These are phyloP conservation scores for Xerocomus minutiporus DNA, from an alignment of 1,284 basidiomycete genomes.

Conservation along the genomic window DNA sequence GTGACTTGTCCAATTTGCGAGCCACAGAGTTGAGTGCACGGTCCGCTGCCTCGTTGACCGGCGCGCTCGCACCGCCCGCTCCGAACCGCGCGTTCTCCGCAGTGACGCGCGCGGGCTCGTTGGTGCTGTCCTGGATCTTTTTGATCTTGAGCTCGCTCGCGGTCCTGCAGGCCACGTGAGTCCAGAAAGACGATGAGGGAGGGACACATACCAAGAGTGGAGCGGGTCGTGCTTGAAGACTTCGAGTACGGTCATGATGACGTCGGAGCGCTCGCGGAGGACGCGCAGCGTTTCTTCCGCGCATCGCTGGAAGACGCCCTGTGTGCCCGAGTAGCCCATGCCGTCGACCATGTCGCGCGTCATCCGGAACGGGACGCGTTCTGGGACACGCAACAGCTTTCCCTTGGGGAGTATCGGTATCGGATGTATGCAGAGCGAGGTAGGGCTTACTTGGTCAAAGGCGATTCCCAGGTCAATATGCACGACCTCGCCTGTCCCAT, in stretches of 20 bases:
- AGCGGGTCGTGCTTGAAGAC: conserved; percentile 97
- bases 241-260: conserved; percentile 92
- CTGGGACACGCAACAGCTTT: conserved; percentile 76
- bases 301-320: conserved; percentile 93
- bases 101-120: conserved; percentile 18
- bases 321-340: conserved; percentile 84
- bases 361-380: conserved; percentile 91
- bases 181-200: neutral
- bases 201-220: conserved; percentile 70
- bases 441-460: conserved; percentile 77
- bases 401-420: conserved; percentile 49
- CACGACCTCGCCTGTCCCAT: conserved; percentile 78
- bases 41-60: conserved; percentile 84
- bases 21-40: conserved; percentile 78
- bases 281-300: conserved; percentile 93
- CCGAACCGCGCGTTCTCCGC: conserved; percentile 26
- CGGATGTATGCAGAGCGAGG: too few relatives aligned
- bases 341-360: conserved; percentile 94
- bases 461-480: conserved; percentile 97
- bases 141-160: conserved; percentile 69
- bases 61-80: conserved; percentile 49
- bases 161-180: conserved; percentile 44
- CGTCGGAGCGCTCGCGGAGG: conserved; percentile 76
- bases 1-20: conserved; percentile 75
- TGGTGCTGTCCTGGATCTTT: conserved; percentile 45